Conservation (phyloP, 2,329 filamentous ascomycete genomes). For the Lomentospora prolificans region DNA sequence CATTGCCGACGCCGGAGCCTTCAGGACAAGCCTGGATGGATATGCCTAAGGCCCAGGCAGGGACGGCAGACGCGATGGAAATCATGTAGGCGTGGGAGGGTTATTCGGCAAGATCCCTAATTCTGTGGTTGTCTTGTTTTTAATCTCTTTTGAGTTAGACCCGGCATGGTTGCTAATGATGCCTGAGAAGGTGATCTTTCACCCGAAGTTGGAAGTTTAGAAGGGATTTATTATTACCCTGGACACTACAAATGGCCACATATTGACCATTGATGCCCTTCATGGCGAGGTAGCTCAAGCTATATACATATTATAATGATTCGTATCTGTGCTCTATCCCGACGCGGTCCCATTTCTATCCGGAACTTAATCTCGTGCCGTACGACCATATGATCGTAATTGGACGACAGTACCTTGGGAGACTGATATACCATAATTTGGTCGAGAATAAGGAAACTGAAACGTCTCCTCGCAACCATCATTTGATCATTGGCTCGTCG, state of each 20-base stretch:
- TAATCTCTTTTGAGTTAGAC: too few relatives aligned
- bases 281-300: neutral
- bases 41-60: constrained; percentile 2
- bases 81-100: constrained; percentile 5
- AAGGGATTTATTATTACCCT: neutral
- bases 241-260: neutral
- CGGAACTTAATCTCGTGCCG: too few relatives aligned
- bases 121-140: too few relatives aligned
- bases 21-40: constrained; percentile 1
- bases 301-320: neutral
- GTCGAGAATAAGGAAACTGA: too few relatives aligned
- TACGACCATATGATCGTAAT: too few relatives aligned
- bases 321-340: too few relatives aligned
- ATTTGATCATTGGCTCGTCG: too few relatives aligned
- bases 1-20: neutral
- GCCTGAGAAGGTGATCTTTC: neutral
- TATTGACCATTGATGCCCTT: neutral
- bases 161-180: neutral
- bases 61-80: constrained; percentile 9
- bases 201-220: neutral
- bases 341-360: too few relatives aligned
- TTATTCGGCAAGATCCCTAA: neutral
- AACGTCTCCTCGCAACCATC: too few relatives aligned
- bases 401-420: too few relatives aligned
- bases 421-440: too few relatives aligned